Evolutionary conservation across 2,329 filamentous ascomycete species (phyloP), one percentile per base, ranked within the genome.

Genomic region (Parafenestella ontariensis): DNA sequence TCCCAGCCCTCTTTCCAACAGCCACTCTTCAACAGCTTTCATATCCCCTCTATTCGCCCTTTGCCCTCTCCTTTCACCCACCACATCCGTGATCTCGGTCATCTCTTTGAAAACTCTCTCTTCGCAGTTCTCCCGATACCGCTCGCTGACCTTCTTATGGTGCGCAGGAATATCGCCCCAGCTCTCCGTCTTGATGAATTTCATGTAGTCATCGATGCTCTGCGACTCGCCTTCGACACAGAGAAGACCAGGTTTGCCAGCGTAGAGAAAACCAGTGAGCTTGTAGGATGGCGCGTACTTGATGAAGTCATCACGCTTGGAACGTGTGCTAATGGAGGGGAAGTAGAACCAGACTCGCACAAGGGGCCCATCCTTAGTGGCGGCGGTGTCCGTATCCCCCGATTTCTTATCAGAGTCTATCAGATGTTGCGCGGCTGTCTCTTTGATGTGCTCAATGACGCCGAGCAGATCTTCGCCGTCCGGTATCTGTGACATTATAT

Each of bases 311-410:
- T 83, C 79, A 42, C 85, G 78, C 62, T 87, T 87, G 41, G 79
- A 78, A 3, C 85, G 81, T 0, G 85, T 87, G 36, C 81, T 84
- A 49, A 87, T 81, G 1, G 84, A 86, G 0, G 85, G 85, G 57
- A 87, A 86, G 69, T 87, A 87, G 64, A 87, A 87, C 85, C 85
- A 87, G 1, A 83, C 84, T 8, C 85, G 75, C 3, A 84, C 78
- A 0, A 83, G 62, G 0, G 65, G 59, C 1, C 41, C 48, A n/a
- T 29, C 15, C 9, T 50, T 45, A 10, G 6, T 21, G 3, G 28
- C 20, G 0, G 15, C n/a, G 13, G 48, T 4, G 9, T 43, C 33
- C 20, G 20, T 8, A 34, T 18, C 15, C 9, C 29, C 18, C n/a
- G n/a, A 20, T 37, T 31, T 24, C 7, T 31, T 47, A 41, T 26